Evolutionary conservation across 108 stramenopile genomes (phyloP), one percentile per base, ranked within the genome.

Genomic region (Asterionellopsis glacialis): DNA sequence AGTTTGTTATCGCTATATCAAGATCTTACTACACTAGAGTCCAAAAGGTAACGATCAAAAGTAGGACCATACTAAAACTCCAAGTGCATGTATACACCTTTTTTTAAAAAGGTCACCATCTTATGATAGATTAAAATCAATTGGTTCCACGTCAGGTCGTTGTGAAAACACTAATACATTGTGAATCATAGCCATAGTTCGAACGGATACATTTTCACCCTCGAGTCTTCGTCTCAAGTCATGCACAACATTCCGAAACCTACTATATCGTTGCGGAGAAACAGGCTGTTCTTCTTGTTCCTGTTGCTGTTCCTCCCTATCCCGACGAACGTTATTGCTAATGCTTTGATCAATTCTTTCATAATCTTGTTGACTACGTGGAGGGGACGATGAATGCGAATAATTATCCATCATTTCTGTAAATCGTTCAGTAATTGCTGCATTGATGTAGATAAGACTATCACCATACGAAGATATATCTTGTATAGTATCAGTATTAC

Each of bases 381-480:
- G 7, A 33, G 33, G 33, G 33, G 33, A 5, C 33, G 33, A 33
- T 7, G 33, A 33, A 5, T 2, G 7, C 7, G 33, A 33, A 33
- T 33, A 7, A 33, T 33, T 7, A 33, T 33, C 7, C 33, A 18
- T 33, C 11, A 21, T 51, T 39, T 52, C 28, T 16, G 39, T 39
- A 14, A 66, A 76, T 19, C 24, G 16, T 19, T 59, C 68, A 11
- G 10, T 51, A 11, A 76, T 11, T 11, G 59, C 71, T 21, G 63
- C 79, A 51, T 80, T 80, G 63, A 66, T 48, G 51, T 80, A 80
- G 11, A 80, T 38, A 51, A 80, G 43, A 6, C 44, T 52, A 12
- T 49, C 55, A n/a, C 79, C 79, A 64, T 64, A 80, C 7, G 15
- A 50, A 1, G 78, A 79, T 69, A 79, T 74, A 28, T 59, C 65